These are phyloP conservation scores for Acanthamoeba royreba DNA, from an alignment of 208 protist species.

Conservation along the genomic window DNA sequence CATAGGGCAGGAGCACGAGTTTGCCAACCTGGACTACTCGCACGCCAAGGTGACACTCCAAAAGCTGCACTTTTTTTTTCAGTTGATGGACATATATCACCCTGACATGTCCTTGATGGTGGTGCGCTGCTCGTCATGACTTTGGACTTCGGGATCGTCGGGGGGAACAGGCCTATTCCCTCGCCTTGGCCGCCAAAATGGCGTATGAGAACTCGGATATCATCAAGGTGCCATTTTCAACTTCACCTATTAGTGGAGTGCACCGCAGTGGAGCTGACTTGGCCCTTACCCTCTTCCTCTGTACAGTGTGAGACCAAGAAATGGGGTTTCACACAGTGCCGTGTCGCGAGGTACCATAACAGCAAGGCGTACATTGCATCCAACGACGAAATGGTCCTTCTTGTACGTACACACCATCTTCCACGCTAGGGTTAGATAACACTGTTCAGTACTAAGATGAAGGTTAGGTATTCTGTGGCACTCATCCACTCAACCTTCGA, in stretches of 20 bases:
- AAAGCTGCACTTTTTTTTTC: not conserved
- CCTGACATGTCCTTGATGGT: not conserved
- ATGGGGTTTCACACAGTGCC: not conserved
- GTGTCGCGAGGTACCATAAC: not conserved
- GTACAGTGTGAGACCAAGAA: not conserved
- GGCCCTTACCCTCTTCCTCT: too few relatives aligned
- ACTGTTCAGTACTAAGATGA: not conserved
- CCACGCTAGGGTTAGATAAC: not conserved
- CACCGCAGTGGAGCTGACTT: not conserved
- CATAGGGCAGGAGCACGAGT: not conserved
- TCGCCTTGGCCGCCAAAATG: not conserved
- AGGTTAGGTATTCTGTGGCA: not conserved
- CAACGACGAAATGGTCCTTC: constrained; percentile 22
- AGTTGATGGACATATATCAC: not conserved
- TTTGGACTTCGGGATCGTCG: not conserved
- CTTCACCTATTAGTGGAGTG: too few relatives aligned
- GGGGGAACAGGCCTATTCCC: not conserved
- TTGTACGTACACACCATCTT: not conserved
- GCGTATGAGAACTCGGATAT: constrained; percentile 22
- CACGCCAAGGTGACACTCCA: not conserved
- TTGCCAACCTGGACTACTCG: not conserved
- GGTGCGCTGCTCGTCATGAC: not conserved
- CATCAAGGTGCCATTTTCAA: not conserved
- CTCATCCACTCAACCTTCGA: not conserved
- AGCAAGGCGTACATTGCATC: not conserved